Evolutionary conservation across 2,329 filamentous ascomycete genomes (phyloP).

Genomic region (Venturiaceae sp.): DNA sequence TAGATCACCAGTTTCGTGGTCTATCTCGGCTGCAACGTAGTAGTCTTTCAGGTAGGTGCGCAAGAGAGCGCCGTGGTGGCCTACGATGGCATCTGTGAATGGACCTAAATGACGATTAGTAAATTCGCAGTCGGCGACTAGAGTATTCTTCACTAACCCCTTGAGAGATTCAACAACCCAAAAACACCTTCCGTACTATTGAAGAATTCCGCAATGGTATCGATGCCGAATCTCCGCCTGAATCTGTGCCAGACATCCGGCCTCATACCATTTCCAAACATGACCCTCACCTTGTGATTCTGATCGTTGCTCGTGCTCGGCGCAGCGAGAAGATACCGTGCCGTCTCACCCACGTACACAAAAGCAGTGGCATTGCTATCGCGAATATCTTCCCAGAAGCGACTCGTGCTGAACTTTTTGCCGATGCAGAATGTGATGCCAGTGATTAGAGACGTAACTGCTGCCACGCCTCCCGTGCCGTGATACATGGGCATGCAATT

Average conservation of each 20-base stretch:
- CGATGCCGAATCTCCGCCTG: constrained; percentile 52
- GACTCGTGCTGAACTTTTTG: constrained; percentile 56
- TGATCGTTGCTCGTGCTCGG: constrained; percentile 53
- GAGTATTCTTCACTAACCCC: constrained; percentile 15
- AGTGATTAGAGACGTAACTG: constrained; percentile 44
- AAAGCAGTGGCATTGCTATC: constrained; percentile 60
- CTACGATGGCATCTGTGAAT: constrained; percentile 55
- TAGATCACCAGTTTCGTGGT: constrained; percentile 58
- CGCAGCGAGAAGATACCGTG: constrained; percentile 61
- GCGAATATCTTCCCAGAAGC: constrained; percentile 64
- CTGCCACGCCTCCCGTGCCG: constrained; percentile 57
- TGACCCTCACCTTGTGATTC: constrained; percentile 47
- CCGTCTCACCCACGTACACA: constrained; percentile 69
- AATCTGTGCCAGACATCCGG: constrained; percentile 62
- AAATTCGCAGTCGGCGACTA: neutral
- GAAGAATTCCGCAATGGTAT: constrained; percentile 63
- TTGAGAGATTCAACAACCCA: constrained; percentile 47
- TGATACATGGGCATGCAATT: constrained; percentile 72
- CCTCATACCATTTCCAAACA: constrained; percentile 58
- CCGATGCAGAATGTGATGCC: constrained; percentile 53
- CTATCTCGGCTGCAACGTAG: constrained; percentile 58
- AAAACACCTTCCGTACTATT: constrained; percentile 67
- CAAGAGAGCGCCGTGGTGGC: constrained; percentile 58
- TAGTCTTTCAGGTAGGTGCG: constrained; percentile 43
- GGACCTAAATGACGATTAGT: constrained; percentile 33